A percentile compares a stretch with the other conserved stretches of the same genome.
phyloP scores from a whole-genome alignment of 257 asterid genomes.

The Nicotiana knightiana region DNA sequence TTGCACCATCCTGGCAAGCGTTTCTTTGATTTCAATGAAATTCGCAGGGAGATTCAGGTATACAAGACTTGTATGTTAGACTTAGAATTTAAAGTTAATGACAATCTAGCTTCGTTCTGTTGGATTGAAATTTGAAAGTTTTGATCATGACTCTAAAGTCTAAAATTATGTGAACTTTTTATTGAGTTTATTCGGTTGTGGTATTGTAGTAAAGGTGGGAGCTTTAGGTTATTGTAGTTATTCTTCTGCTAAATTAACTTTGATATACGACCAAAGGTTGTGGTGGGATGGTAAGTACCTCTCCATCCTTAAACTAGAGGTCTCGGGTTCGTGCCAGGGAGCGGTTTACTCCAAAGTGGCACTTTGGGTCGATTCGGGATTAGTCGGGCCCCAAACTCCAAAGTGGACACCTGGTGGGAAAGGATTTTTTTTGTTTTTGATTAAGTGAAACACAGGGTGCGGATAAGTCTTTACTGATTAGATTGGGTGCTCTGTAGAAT shows the following conservation, averaged over 20 bases:
- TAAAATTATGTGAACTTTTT: not conserved
- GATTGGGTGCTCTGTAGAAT: not conserved
- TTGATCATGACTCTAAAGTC: not conserved
- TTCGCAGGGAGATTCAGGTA: conserved; percentile 84
- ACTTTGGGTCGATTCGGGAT: no score
- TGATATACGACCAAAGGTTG: no score
- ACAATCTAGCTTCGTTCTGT: not conserved
- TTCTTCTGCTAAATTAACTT: not conserved
- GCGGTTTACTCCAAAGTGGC: no score
- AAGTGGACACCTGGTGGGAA: no score
- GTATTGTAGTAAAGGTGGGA: not conserved
- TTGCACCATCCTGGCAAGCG: conserved; percentile 66
- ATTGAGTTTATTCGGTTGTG: not conserved
- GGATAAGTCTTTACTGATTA: no score
- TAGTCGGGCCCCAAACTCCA: no score
- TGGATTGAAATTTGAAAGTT: not conserved
- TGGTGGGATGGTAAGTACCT: no score
- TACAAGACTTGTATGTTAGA: not conserved
- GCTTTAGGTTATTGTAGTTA: not conserved
- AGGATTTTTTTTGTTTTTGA: no score
- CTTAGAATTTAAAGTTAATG: not conserved
- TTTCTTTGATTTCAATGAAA: conserved; percentile 62
- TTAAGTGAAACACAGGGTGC: no score
- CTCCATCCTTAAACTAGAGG: no score
- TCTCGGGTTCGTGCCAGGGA: no score